phyloP scores from a whole-genome alignment of 129 eudicot species.

The Calendula officinalis region DNA sequence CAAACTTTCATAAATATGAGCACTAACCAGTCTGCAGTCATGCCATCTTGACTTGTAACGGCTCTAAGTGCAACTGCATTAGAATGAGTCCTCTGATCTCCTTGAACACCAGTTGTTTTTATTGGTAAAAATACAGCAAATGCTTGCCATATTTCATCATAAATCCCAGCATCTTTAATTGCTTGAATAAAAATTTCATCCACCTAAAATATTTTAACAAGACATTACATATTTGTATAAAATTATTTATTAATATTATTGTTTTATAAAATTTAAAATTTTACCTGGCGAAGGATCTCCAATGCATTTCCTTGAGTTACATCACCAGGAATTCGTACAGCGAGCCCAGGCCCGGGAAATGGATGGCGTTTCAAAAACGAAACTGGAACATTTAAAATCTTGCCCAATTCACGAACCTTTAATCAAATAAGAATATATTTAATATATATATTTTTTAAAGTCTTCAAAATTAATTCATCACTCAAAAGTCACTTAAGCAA shows the following conservation, averaged over 20 bases:
- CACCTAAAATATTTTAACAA: conserved; percentile 36
- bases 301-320: conserved; percentile 76
- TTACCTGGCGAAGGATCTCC: conserved; percentile 77
- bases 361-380: conserved; percentile 81
- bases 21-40: conserved; percentile 76
- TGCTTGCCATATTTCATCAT: conserved; percentile 96
- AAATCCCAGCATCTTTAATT: conserved; percentile 83
- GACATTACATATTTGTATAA: too few relatives aligned
- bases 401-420: conserved; percentile 81
- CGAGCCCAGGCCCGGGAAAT: conserved; percentile 95
- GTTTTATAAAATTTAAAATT: conserved; percentile 16
- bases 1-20: too few relatives aligned
- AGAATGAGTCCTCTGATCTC: conserved; percentile 70
- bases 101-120: conserved; percentile 92
- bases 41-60: conserved; percentile 91
- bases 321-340: conserved; percentile 76
- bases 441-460: background rate
- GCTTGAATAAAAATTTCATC: conserved; percentile 93
- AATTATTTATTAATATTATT: too few relatives aligned
- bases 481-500: too few relatives aligned
- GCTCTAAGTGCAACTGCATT: conserved; percentile 66
- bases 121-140: conserved; percentile 81
- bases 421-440: background rate
- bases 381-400: conserved; percentile 68
- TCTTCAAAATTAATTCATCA: background rate